Evolutionary conservation across 345 rosid species (phyloP).

Genomic region (Eutrema japonicum): DNA sequence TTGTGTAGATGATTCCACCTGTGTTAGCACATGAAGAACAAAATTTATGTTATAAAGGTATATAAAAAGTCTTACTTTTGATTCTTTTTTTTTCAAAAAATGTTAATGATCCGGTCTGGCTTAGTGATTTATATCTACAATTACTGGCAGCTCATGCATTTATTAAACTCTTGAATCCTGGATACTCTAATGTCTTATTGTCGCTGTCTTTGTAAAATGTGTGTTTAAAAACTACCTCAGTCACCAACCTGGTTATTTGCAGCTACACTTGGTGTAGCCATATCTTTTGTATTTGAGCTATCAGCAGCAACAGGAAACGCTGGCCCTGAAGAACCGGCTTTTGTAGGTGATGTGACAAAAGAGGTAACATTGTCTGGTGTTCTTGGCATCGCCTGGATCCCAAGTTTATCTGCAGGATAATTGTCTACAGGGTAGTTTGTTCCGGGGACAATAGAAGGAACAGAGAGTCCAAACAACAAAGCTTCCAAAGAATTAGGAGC

Average conservation of each 20-base stretch:
- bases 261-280: constrained; percentile 27
- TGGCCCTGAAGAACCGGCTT: constrained; percentile 36
- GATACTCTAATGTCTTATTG: background rate
- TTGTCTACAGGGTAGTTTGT: constrained; percentile 31
- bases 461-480: constrained; percentile 59
- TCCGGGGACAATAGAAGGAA: constrained; percentile 43
- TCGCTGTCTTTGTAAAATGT: background rate
- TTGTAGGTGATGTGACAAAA: constrained; percentile 39
- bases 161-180: background rate
- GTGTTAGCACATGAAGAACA: constrained; percentile 38
- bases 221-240: constrained; percentile 4
- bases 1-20: constrained; percentile 31
- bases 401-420: constrained; percentile 29
- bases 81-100: background rate
- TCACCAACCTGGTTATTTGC: constrained; percentile 51
- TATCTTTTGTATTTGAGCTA: constrained; percentile 33
- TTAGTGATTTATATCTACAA: background rate
- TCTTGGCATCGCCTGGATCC: constrained; percentile 24
- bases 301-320: constrained; percentile 29
- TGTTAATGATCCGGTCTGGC: background rate
- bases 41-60: background rate
- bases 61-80: background rate
- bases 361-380: constrained; percentile 24
- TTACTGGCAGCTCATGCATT: background rate
- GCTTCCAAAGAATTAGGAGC: constrained; percentile 59